Base-by-base conservation (phyloP, 1,284 basidiomycete genomes). In the Marasmius oreades region DNA sequence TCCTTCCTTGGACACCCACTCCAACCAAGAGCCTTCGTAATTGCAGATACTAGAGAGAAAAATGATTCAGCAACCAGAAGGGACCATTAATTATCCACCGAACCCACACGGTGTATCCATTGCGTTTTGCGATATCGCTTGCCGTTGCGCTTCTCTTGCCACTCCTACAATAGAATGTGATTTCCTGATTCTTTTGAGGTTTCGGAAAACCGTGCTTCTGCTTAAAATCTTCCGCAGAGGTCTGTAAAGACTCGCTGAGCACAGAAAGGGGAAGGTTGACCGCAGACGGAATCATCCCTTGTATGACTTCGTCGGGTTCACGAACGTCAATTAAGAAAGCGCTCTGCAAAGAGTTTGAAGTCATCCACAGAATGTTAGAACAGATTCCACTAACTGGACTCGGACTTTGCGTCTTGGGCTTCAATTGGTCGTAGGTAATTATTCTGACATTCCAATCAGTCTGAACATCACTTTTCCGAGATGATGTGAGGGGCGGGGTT, bases 121-220 rank as follows among this genome's bases (percentile, higher is more conserved):
- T 89, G 62, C 88, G 77, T 66, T 84, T 85, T 0, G 94, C 93
- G 50, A 93, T 79, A 66, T 98, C 93, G 55, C 88, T 78, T 0
- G 97, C 96, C 20, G 86, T 85, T 4, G 88, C 79, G 58, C 90
- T 91, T 51, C 97, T 82, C 70, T 86, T 88, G 8, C 97, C 97
- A 57, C 92, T 93, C 55, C 95, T 82, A 73, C 97, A 99, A 75
- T 97, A 98, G 70, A 98, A 96, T 36, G 93, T 82, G 37, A 99
- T 75, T 66, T 94, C 90, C 69, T 97, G 92, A 57, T 82, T 70
- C 59, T 76, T 72, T 44, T 64, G 67, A 5, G 97, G 97, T 72
- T 98, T 95, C 53, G 86, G 76, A 70, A 96, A 98, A 2, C 93
- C 92, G 64, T 88, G 88, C 63, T 86, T 83, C 58, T 76, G 71